Base-by-base conservation (phyloP, 306 rosid genomes). In the Carpinus viminea region DNA sequence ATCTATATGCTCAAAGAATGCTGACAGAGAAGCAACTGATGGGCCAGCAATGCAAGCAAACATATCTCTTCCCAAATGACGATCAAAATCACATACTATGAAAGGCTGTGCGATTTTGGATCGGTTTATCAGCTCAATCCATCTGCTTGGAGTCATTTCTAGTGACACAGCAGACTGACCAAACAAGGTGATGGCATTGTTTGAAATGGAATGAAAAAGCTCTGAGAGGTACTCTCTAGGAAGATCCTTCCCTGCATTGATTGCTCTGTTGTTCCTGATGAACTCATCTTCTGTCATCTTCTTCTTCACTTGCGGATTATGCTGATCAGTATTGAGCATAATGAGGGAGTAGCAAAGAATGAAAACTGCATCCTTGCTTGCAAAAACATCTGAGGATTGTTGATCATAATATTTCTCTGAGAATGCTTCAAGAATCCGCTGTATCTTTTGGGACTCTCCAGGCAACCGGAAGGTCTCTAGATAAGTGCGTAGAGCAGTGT, bases 261-360 rank as follows among this genome's bases (percentile, higher is more conserved):
- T 93, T 57, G 88, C 91, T 74, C 98, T 89, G 46, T 95, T 95
- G 87, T 95, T 95, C 88, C 74, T 85, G 43, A 95, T 93, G 88
- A 93, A 91, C 55, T 95, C 99, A 2, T 93, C 99, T 79, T 88
- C 97, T 26, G 98, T 93, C 97, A 95, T 95, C 81, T 93, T 93
- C 79, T 91, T 95, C 90, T 91, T 95, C 61, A 95, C 99, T 85
- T 95, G 99, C 16, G 98, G 97, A 73, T 95, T 93, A 82, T 95
- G 99, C 9, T 90, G 98, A 76, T 95, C 99, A 31, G 99, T 95
- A 64, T 95, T 95, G 73, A 95, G 91, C 99, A 93, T 93, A 57
- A 95, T 95, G 70, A 93, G 87, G 12, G 97, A 93, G 78, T 95
- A 95, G 76, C 98, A 93, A 53, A 95, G 83, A 70, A 95, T 89